A percentile compares a stretch with the other conserved stretches of the same genome.
Evolutionary conservation across 495 filamentous ascomycete species (phyloP).

Genomic region (Neurospora tetrasperma): DNA sequence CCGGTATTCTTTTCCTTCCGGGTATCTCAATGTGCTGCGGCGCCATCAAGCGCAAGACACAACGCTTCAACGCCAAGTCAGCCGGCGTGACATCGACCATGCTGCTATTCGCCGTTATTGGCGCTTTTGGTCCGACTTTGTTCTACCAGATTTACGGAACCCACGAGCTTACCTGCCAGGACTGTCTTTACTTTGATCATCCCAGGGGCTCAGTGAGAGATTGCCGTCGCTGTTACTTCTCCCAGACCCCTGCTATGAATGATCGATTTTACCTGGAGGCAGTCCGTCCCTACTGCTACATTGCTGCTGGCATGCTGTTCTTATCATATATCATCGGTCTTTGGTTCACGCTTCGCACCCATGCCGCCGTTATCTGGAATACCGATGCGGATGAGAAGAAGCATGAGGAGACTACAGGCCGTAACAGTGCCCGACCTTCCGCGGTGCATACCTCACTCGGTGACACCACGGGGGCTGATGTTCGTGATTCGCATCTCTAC

Average conservation of each 20-base stretch:
- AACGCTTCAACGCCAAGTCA: slow-evolving; percentile 95
- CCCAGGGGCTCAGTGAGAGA: slow-evolving; percentile 39
- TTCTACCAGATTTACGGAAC: slow-evolving; percentile 99
- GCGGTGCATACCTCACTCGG: slow-evolving; percentile 24
- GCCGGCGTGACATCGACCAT: slow-evolving; percentile 97
- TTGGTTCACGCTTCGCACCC: slow-evolving; percentile 92
- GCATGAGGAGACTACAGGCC: slow-evolving; percentile 31
- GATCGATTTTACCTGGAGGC: slow-evolving; percentile 83
- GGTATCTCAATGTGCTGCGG: slow-evolving; percentile 99
- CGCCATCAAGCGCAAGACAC: slow-evolving; percentile 94
- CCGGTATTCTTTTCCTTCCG: slow-evolving; percentile 89
- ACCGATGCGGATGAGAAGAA: slow-evolving; percentile 80
- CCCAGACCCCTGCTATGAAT: slow-evolving; percentile 73
- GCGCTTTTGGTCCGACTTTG: slow-evolving; percentile 93
- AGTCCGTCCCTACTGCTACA: slow-evolving; percentile 86
- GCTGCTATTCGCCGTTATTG: slow-evolving; percentile 93
- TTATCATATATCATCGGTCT: slow-evolving; percentile 88
- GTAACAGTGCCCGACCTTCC: slow-evolving; percentile 31
- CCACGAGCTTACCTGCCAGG: slow-evolving; percentile 84
- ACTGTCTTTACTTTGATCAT: slow-evolving; percentile 48
- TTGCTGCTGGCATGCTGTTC: slow-evolving; percentile 77
- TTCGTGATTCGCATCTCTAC: slow-evolving; percentile 82
- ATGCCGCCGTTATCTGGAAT: slow-evolving; percentile 96
- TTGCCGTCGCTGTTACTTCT: slow-evolving; percentile 89
- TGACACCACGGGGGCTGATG: slow-evolving; percentile 36